A percentile compares a stretch with the other conserved stretches of the same genome.
phyloP scores from a whole-genome alignment of 805 yeast genomes.

The Pichia rugopelliculosa region DNA sequence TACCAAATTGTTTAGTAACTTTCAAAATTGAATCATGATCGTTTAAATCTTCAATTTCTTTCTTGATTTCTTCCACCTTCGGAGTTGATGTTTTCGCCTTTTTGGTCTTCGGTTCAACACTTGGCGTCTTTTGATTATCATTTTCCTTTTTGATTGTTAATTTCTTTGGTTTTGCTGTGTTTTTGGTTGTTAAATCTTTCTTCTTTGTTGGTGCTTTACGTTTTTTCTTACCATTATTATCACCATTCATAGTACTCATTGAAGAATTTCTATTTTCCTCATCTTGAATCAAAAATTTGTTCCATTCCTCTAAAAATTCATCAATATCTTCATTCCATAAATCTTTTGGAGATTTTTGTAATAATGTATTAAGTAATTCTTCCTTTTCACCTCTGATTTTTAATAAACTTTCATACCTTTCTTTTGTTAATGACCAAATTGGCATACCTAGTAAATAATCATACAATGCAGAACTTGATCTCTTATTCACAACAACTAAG shows the following conservation, averaged over 20 bases:
- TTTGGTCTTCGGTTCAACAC: conserved; percentile 13
- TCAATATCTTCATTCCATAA: conserved; percentile 84
- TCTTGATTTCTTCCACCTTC: conserved; percentile 12
- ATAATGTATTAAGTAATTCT: conserved; percentile 55
- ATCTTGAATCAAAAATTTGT: conserved; percentile 60
- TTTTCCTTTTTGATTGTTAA: conserved; percentile 19
- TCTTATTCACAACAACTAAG: conserved; percentile 31
- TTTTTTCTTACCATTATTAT: conserved; percentile 31
- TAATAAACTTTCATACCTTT: conserved; percentile 75
- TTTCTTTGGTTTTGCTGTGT: conserved; percentile 36
- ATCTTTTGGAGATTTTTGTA: conserved; percentile 72
- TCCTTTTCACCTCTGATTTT: conserved; percentile 69
- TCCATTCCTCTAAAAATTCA: conserved; percentile 59
- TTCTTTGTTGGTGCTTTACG: conserved; percentile 36
- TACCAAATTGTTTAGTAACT: neutral
- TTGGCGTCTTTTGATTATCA: conserved; percentile 12
- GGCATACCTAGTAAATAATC: conserved; percentile 91
- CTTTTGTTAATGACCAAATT: conserved; percentile 87
- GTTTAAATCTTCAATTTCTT: conserved; percentile 12
- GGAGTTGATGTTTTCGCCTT: conserved; percentile 11
- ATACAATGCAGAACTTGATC: conserved; percentile 54
- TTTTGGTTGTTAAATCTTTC: conserved; percentile 24
- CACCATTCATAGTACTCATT: conserved; percentile 38
- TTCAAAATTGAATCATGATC: conserved; percentile 10
- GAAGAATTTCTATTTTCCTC: conserved; percentile 47